Evolutionary conservation across 257 asterid genomes (phyloP), one percentile per base, ranked within the genome.

Genomic region (Ocimum tenuiflorum): DNA sequence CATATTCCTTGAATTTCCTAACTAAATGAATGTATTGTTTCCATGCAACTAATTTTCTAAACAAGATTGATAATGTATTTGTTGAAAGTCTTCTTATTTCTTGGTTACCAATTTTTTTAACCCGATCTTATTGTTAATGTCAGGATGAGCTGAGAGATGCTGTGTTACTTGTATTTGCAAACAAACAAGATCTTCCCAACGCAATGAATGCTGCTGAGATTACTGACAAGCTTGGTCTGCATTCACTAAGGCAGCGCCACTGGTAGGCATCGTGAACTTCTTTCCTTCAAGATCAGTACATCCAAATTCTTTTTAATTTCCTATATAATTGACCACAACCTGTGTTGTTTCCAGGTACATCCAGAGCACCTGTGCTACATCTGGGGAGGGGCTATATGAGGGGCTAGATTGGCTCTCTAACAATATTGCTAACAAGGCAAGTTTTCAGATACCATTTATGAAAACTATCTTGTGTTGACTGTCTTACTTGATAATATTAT

Each of bases 181-280:
- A 87, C 84, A 89, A 87, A 70, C 96, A 89, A 75, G 95, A 89
- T 89, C 96, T 89, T 58, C 96, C 96, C 9, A 89, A 87, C 78
- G 96, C 96, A 63, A 87, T 87, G 96, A 85, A 83, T 60, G 95
- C 95, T 80, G 94, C 96, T 70, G 95, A 89, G 76, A 89, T 89
- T 43, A 89, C 95, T 53, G 95, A 89, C 73, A 85, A 87, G 85
- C 96, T 89, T 74, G 95, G 95, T 42, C 85, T 89, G 78, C 95
- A 87, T 75, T 86, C 96, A 59, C 95, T 89, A 75, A 71, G 94
- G 81, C 96, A 89, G 86, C 95, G 92, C 50, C 94, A 89, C 84
- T 89, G 96, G 96, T 89, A 80, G 15, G 20, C 18, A 49, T 75
- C 62, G 10, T 24, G 48, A 60, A 13, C 29, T 49, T 1, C 3